Evolutionary conservation across 2,329 filamentous ascomycete genomes (phyloP), one percentile per base, ranked within the genome.

Genomic region (Stagonosporopsis tanaceti): DNA sequence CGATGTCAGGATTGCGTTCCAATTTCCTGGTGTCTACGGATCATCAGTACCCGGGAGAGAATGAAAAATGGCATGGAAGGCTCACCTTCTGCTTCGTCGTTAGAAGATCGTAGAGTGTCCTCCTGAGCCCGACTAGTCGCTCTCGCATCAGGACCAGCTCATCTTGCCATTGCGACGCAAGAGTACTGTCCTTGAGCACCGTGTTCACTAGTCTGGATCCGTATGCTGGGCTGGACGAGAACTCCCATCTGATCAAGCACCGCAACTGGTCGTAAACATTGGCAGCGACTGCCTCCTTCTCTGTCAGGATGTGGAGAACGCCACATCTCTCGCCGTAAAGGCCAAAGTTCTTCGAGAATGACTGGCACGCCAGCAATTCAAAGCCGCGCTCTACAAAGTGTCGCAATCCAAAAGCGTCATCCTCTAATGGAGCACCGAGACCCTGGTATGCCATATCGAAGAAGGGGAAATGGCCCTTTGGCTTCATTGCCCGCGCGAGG

Each of bases 331-430:
- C 74, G 1, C 76, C 74, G 45, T 78, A 78, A 1, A 78, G 47
- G 0, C 67, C 76, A 59, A 78, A 76, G 54, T 77, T 78, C 65
- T 78, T 78, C n/a, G 75, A 72, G 48, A 78, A 77, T 0, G 74
- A 76, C 61, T 78, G 76, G 40, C 69, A 73, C 5, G 74, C 69
- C 4, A 76, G 46, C 28, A 75, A 57, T 53, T 77, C 75, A 22
- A 73, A 57, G 3, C 68, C 69, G 12, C 47, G 46, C n/a, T 55
- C 57, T 40, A 56, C 62, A 38, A 70, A 73, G 51, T 67, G 45
- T 0, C 68, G 65, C 2, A 77, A 62, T 1, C 64, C 64, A 25
- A 64, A 73, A 3, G 70, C 70, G 41, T 78, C 76, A 15, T 76
- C 70, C 0, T 75, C 71, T 3, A 78, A 34, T 0, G 72, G 67